Conservation (phyloP, 2,329 filamentous ascomycete genomes). For the Coccinonectria pachysandricola region DNA sequence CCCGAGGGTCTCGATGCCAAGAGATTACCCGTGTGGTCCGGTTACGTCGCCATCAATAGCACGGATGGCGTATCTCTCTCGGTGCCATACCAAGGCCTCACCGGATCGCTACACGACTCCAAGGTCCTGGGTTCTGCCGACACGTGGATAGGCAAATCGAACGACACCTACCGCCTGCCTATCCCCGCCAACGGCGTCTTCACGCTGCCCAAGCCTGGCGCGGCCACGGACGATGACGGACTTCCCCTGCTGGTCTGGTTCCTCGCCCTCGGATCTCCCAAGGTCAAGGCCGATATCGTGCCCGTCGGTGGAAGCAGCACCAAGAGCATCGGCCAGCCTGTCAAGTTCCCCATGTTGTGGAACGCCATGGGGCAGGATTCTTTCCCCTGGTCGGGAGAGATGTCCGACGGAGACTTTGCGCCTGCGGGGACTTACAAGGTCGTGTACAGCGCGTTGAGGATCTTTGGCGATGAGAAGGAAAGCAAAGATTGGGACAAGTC, state of each 20-base stretch:
- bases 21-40: slow-evolving; percentile 32
- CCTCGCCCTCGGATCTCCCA: slow-evolving; percentile 35
- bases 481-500: slow-evolving; percentile 36
- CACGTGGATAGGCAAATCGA: slow-evolving; percentile 23
- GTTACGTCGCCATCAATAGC: slow-evolving; percentile 31
- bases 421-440: slow-evolving; percentile 41
- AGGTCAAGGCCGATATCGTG: slow-evolving; percentile 35
- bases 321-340: slow-evolving; percentile 31
- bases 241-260: slow-evolving; percentile 31
- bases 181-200: slow-evolving; percentile 29
- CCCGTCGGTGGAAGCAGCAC: slow-evolving; percentile 18
- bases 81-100: slow-evolving; percentile 32
- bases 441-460: slow-evolving; percentile 35
- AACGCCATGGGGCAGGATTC: slow-evolving; percentile 15
- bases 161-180: slow-evolving; percentile 18
- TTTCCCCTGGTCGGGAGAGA: slow-evolving; percentile 34
- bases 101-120: slow-evolving; percentile 24
- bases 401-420: slow-evolving; percentile 36
- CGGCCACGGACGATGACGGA: slow-evolving; percentile 16
- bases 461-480: slow-evolving; percentile 38
- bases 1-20: slow-evolving; percentile 26
- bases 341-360: slow-evolving; percentile 29
- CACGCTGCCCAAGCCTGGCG: slow-evolving; percentile 30
- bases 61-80: slow-evolving; percentile 27
- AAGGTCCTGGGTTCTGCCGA: slow-evolving; percentile 14